Percentiles rank a stretch among this genome's conserved stretches.
Conservation (phyloP, 441 rosid genomes). For the Flueggea neowawraea region DNA sequence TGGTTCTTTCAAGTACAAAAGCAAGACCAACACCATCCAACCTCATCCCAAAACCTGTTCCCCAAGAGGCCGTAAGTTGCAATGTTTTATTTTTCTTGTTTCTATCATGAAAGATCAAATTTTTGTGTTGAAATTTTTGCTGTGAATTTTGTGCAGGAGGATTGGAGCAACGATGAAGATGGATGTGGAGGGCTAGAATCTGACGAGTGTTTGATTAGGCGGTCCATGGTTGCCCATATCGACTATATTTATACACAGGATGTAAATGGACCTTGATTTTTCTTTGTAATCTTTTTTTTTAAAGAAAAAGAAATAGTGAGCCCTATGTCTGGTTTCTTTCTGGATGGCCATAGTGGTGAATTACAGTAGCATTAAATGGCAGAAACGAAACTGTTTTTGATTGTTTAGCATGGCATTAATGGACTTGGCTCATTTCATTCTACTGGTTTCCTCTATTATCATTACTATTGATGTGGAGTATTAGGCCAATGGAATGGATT, state of each 20-base stretch:
- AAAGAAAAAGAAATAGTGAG: no score
- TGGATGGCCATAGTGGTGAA: no score
- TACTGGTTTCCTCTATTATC: no score
- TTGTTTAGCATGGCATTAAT: no score
- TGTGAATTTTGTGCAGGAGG: conserved; percentile 16
- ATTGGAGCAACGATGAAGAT: no score
- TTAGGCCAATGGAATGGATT: no score
- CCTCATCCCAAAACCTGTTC: neutral
- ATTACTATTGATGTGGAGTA: no score
- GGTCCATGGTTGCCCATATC: conserved; percentile 43
- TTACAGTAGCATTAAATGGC: no score
- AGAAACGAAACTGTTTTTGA: no score
- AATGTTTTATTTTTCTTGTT: neutral
- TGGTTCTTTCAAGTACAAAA: conserved; percentile 11
- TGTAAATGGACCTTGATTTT: conserved; percentile 22
- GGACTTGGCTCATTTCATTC: no score
- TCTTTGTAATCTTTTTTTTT: neutral
- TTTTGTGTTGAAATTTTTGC: neutral
- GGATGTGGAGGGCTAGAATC: conserved; percentile 31
- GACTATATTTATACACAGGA: conserved; percentile 66
- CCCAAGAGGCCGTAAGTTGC: conserved; percentile 13
- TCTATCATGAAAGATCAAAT: no score
- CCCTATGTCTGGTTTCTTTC: no score
- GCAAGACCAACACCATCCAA: conserved; percentile 6
- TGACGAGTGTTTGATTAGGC: conserved; percentile 48